Percentiles rank a stretch among this genome's conserved stretches.
phyloP scores from a whole-genome alignment of 169 alveolate species.

The Cyclospora cayetanensis region DNA sequence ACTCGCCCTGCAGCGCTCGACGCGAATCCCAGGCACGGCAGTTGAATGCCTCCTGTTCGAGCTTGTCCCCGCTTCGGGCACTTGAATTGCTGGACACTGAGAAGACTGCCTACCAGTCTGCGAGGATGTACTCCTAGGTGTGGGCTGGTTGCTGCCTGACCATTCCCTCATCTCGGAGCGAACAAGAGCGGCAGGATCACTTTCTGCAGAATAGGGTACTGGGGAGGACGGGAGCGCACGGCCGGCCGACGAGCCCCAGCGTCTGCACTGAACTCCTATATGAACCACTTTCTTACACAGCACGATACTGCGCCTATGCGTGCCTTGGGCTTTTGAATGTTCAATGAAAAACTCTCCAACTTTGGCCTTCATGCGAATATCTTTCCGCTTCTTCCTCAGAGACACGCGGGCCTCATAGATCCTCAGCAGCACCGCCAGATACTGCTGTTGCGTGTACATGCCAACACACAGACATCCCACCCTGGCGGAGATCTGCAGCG shows the following conservation, averaged over 20 bases:
- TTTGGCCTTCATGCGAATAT: constrained; percentile 23
- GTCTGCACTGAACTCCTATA: constrained; percentile 46
- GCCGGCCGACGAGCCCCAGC: background rate
- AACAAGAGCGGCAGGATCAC: constrained; percentile 34
- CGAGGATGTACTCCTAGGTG: background rate
- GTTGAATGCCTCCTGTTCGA: too few relatives aligned
- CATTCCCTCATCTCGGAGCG: constrained; percentile 21
- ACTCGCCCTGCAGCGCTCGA: background rate
- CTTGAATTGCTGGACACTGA: too few relatives aligned
- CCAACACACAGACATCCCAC: constrained; percentile 61
- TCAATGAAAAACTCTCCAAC: constrained; percentile 67
- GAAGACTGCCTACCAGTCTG: too few relatives aligned
- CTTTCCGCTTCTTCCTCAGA: background rate
- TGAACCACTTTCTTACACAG: constrained; percentile 55
- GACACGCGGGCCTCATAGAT: constrained; percentile 13
- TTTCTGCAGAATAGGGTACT: background rate
- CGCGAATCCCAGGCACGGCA: too few relatives aligned
- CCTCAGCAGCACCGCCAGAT: constrained; percentile 59
- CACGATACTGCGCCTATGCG: constrained; percentile 50
- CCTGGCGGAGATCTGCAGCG: constrained; percentile 26
- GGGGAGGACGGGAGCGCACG: constrained; percentile 15
- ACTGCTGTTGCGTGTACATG: constrained; percentile 62
- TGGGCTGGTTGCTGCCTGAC: constrained; percentile 33
- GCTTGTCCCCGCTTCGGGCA: too few relatives aligned
- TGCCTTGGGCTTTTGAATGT: constrained; percentile 7